These are phyloP conservation scores for Boechera divaricarpa DNA, from an alignment of 345 rosid genomes.

Conservation along the genomic window DNA sequence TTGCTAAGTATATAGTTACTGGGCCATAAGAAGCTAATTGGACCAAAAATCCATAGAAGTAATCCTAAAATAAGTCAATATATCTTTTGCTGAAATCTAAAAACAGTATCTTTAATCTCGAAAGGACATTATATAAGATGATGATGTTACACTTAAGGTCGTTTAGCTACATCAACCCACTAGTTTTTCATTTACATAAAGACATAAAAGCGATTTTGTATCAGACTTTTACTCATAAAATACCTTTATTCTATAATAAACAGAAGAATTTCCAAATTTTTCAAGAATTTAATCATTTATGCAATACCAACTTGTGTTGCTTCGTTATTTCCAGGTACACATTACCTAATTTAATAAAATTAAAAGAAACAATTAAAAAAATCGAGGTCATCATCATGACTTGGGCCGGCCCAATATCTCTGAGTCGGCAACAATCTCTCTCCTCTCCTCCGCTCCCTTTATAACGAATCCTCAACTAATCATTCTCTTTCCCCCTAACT, in stretches of 20 bases:
- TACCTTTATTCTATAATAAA: slow-evolving; percentile 15
- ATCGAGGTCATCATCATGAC: slow-evolving; percentile 17
- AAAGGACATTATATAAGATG: slow-evolving; percentile 23
- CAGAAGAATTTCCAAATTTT: slow-evolving; percentile 9
- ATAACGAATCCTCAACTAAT: slow-evolving; percentile 30
- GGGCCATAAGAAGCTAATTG: slow-evolving; percentile 14
- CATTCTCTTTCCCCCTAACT: not conserved
- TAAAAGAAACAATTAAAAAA: not conserved
- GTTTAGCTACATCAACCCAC: slow-evolving; percentile 32
- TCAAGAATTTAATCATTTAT: not conserved
- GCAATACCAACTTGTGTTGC: slow-evolving; percentile 28
- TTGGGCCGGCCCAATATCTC: slow-evolving; percentile 44
- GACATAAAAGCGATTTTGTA: not conserved
- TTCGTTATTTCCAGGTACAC: slow-evolving; percentile 23
- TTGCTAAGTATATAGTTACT: not conserved
- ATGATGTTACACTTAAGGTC: slow-evolving; percentile 19
- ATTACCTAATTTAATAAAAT: not conserved
- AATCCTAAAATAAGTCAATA: not conserved
- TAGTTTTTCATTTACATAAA: slow-evolving; percentile 8
- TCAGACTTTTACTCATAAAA: slow-evolving; percentile 7
- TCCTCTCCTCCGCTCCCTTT: slow-evolving; percentile 18
- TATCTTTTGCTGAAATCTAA: not conserved
- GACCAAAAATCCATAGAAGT: not conserved
- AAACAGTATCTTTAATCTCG: not conserved
- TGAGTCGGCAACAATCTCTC: slow-evolving; percentile 16